Conservation (phyloP, 225 moss, liverwort and hornwort species). For the Bryoerythrophyllum caledonicum region DNA sequence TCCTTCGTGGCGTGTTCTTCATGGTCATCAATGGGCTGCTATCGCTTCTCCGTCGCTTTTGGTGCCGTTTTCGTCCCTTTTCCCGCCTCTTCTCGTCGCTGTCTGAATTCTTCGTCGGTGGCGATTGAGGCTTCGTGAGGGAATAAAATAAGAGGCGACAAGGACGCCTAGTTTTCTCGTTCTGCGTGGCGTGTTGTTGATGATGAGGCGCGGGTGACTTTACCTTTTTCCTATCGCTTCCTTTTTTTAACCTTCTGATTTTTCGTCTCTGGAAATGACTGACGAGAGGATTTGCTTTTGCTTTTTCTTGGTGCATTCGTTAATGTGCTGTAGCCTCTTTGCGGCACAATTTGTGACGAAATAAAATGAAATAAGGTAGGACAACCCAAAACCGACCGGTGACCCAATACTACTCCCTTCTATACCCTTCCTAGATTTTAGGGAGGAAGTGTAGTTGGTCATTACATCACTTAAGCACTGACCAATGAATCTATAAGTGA, state of each 20-base stretch:
- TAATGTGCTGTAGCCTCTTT: no score
- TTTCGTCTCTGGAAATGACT: neutral
- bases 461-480: no score
- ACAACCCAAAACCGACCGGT: no score
- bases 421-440: no score
- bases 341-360: no score
- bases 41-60: neutral
- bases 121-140: neutral
- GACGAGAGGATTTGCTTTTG: neutral
- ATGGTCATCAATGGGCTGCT: neutral
- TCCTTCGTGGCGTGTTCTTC: neutral
- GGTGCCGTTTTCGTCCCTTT: neutral
- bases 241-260: neutral
- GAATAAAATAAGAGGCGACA: neutral
- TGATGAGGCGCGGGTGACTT: conserved; percentile 4
- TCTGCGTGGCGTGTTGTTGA: conserved; percentile 36
- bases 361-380: no score
- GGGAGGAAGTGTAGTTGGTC: no score
- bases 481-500: no score
- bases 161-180: conserved; percentile 10
- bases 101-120: neutral
- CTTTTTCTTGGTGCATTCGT: neutral
- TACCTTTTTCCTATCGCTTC: neutral
- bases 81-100: neutral
- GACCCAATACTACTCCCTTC: no score